phyloP scores from a whole-genome alignment of 129 eudicot species.

The Centella asiatica region DNA sequence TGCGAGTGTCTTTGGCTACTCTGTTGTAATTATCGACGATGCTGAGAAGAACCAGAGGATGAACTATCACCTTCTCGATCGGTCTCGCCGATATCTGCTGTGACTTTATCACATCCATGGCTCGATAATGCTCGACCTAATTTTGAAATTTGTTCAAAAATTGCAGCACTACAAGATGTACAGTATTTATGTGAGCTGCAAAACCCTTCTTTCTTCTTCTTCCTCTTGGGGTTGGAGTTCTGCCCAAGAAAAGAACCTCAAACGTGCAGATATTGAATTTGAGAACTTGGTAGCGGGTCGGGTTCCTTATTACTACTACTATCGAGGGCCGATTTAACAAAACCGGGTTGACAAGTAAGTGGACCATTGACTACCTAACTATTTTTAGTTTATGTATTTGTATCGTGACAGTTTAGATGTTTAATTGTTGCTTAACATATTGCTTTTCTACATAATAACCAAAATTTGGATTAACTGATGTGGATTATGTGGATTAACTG shows the following conservation, averaged over 20 bases:
- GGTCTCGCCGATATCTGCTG: constrained; percentile 71
- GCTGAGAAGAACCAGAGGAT: constrained; percentile 88
- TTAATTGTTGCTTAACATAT: too few species aligned
- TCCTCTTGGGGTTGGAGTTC: background rate
- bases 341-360: too few species aligned
- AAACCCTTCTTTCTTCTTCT: background rate
- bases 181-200: background rate
- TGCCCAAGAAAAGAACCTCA: constrained; percentile 2
- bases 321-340: too few species aligned
- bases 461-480: too few species aligned
- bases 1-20: constrained; percentile 87
- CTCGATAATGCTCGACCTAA: background rate
- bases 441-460: too few species aligned
- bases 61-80: constrained; percentile 91
- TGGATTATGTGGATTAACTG: too few species aligned
- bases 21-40: constrained; percentile 90
- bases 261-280: too few species aligned
- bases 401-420: too few species aligned
- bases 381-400: too few species aligned
- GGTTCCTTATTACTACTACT: background rate
- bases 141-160: too few species aligned
- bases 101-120: constrained; percentile 87
- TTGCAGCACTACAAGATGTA: background rate
- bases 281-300: background rate
- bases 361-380: too few species aligned